Evolutionary conservation across 2,329 filamentous ascomycete species (phyloP).

Genomic region (Colletotrichum tanaceti): DNA sequence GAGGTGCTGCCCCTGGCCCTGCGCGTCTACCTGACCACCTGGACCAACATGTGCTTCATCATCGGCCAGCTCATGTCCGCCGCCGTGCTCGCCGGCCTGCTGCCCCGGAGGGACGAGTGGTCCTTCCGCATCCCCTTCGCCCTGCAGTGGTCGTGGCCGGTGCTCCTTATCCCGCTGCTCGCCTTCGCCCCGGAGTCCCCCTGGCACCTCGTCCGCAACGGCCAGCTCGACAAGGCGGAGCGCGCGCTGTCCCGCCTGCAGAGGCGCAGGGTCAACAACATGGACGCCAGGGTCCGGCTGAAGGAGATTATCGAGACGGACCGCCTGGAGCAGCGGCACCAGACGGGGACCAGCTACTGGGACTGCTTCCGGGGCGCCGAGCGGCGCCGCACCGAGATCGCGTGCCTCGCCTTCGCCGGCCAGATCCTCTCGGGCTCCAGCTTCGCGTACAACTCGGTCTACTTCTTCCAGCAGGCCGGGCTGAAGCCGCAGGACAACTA

Average conservation of each 20-base stretch:
- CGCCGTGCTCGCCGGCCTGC: conserved; percentile 53
- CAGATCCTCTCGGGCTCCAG: conserved; percentile 45
- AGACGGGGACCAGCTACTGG: conserved; percentile 50
- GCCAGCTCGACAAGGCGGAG: conserved; percentile 49
- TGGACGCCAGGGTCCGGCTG: conserved; percentile 51
- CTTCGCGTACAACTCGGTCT: conserved; percentile 54
- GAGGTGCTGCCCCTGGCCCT: conserved; percentile 55
- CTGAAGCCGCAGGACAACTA: conserved; percentile 48
- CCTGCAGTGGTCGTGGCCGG: conserved; percentile 62
- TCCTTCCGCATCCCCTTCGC: conserved; percentile 61
- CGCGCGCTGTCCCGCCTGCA: conserved; percentile 46
- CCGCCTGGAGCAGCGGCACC: conserved; percentile 50
- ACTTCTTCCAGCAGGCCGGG: conserved; percentile 54
- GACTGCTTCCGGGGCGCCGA: conserved; percentile 57
- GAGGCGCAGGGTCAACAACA: conserved; percentile 21
- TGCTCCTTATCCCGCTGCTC: conserved; percentile 53
- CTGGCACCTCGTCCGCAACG: conserved; percentile 55
- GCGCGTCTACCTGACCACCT: conserved; percentile 58
- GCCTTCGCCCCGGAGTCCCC: conserved; percentile 61
- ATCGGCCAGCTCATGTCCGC: conserved; percentile 56
- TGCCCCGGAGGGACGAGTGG: conserved; percentile 52
- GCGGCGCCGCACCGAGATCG: conserved; percentile 51
- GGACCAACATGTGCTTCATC: conserved; percentile 58
- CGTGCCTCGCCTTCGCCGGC: conserved; percentile 47
- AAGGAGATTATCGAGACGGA: conserved; percentile 58